phyloP scores from a whole-genome alignment of 2,329 filamentous ascomycete genomes.

The Claviceps quebecensis region DNA sequence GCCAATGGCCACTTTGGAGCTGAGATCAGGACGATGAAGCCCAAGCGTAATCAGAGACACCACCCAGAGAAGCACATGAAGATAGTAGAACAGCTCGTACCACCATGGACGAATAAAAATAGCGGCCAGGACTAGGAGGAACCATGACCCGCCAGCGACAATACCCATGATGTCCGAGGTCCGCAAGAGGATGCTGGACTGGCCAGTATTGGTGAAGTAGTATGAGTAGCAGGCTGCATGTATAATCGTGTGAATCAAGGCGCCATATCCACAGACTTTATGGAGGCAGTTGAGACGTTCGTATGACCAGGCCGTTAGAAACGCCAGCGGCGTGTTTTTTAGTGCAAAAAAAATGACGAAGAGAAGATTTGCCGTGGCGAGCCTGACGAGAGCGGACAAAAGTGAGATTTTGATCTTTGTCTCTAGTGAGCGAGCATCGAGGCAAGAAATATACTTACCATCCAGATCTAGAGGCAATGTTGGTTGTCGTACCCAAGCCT shows the following conservation, averaged over 20 bases:
- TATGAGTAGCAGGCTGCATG: constrained; percentile 31
- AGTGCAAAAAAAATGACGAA: constrained; percentile 40
- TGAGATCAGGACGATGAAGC: constrained; percentile 36
- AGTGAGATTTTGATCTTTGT: background rate
- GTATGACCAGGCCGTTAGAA: constrained; percentile 40
- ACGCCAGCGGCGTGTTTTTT: constrained; percentile 44
- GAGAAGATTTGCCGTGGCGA: constrained; percentile 30
- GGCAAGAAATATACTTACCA: constrained; percentile 18
- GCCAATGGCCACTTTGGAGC: constrained; percentile 27
- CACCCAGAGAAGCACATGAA: constrained; percentile 36
- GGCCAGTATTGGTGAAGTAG: constrained; percentile 21
- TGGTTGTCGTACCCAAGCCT: constrained; percentile 16
- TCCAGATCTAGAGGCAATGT: constrained; percentile 23
- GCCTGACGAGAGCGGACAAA: constrained; percentile 14
- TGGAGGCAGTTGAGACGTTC: constrained; percentile 46
- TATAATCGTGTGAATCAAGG: constrained; percentile 29
- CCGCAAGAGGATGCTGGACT: constrained; percentile 19
- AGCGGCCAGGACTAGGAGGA: constrained; percentile 29
- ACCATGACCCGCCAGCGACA: constrained; percentile 30
- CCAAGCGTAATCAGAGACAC: constrained; percentile 32
- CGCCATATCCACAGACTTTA: constrained; percentile 35
- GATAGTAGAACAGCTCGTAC: constrained; percentile 43
- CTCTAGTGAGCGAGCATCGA: background rate
- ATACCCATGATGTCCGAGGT: constrained; percentile 32
- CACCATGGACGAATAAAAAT: constrained; percentile 28